Evolutionary conservation across 2,329 filamentous ascomycete genomes (phyloP).

Genomic region (Exutisphaerella laricina): DNA sequence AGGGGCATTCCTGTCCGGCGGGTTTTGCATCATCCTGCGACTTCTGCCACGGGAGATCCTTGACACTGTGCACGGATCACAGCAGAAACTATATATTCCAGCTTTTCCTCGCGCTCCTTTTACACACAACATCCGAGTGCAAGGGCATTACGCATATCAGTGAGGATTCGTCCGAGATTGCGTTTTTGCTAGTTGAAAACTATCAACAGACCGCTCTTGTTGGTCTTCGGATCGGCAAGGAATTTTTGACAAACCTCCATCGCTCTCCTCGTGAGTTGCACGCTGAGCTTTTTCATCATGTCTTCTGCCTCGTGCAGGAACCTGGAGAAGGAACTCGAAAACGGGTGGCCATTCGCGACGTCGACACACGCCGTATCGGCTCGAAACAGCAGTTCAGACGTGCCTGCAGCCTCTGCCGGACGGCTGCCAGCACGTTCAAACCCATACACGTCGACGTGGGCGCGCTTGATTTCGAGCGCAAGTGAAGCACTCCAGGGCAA

Average conservation of each 20-base stretch:
- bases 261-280: conserved; percentile 1
- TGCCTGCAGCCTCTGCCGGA: neutral
- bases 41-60: neutral
- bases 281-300: conserved; percentile 27
- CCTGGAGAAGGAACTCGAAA: conserved; percentile 23
- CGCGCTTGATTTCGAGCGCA: too few relatives aligned
- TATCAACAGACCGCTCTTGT: conserved; percentile 70
- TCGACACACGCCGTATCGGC: too few relatives aligned
- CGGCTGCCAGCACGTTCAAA: neutral
- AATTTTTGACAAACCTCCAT: conserved; percentile 62
- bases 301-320: conserved; percentile 9
- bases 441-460: too few relatives aligned
- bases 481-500: too few relatives aligned
- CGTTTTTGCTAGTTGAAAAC: conserved; percentile 91
- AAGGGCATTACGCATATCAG: conserved; percentile 76
- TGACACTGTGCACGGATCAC: neutral
- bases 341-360: too few relatives aligned
- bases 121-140: conserved; percentile 50
- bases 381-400: too few relatives aligned
- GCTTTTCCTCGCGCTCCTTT: neutral
- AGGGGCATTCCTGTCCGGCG: too few relatives aligned
- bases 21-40: too few relatives aligned
- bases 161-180: conserved; percentile 84
- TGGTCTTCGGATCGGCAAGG: conserved; percentile 64
- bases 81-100: neutral